Base-by-base conservation (phyloP, 75 land plant genomes). In the Gnetum montanum region DNA sequence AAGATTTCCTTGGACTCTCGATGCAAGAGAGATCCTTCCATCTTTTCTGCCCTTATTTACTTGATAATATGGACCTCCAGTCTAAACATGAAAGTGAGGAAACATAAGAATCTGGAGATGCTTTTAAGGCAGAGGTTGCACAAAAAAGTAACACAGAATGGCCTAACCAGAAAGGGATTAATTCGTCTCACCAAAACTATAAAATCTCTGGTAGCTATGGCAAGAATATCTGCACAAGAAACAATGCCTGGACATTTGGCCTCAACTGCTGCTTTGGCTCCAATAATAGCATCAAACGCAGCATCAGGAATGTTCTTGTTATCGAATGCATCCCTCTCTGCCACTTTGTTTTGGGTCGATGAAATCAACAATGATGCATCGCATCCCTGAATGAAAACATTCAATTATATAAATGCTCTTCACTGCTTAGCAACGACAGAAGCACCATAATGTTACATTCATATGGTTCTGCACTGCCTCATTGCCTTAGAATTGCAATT, bases 31-130 rank as follows among this genome's bases (percentile, higher is more conserved):
- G 12, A 49, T 7, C n/a, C 37, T 43, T 12, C 72, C 71, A 40
- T 70, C 72, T 70, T 13, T 65, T 26, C 72, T 36, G 22, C 72
- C 72, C 36, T 70, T 66, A 53, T 33, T 36, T 46, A 66, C 71
- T 41, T 36, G 31, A 26, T 52, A 70, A 13, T 23, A 41, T 29
- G 71, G 71, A 31, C 70, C 71, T 15, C 71, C 71, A 3, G 52
- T 54, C 75, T 72, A 47, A n/a, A 13, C 59, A 59, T 43, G n/a
- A n/a, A n/a, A n/a, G n/a, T n/a, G n/a, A n/a, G n/a, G n/a, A 8
- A 10, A 48, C 18, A 48, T 10, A 18, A 8, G 50, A 8, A 48
- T 10, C 8, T 48, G 22, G n/a, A n/a, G n/a, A n/a, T n/a, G n/a
- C n/a, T n/a, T n/a, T n/a, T n/a, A n/a, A n/a, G 34, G 13, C 43